Percentiles rank a stretch among this genome's conserved stretches.
phyloP scores from a whole-genome alignment of 768 basidiomycete species.

The Paxillus rubicundulus region DNA sequence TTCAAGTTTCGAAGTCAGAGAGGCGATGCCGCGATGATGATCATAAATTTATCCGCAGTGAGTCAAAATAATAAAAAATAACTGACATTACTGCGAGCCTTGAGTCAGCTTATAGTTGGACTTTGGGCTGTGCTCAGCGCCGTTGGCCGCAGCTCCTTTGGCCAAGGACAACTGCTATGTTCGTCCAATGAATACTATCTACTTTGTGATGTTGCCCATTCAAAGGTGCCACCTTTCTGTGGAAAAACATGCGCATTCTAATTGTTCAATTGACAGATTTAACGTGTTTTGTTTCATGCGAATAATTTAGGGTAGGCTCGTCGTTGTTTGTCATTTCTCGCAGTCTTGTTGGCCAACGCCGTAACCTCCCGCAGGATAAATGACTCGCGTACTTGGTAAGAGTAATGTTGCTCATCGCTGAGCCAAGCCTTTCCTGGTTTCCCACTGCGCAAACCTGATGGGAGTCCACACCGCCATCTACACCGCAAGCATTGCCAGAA shows the following conservation, averaged over 20 bases:
- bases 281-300: not conserved
- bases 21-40: not conserved
- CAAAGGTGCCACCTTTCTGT: no score
- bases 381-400: no score
- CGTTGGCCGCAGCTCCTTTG: not conserved
- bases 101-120: no score
- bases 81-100: not conserved
- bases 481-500: not conserved
- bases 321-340: not conserved
- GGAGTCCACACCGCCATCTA: not conserved
- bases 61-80: constrained; percentile 22
- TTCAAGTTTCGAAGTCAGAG: constrained; percentile 21
- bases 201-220: no score
- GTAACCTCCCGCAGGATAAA: no score
- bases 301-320: not conserved
- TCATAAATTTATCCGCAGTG: constrained; percentile 2
- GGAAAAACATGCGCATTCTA: no score
- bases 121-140: not conserved
- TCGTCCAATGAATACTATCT: no score
- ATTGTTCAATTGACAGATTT: no score
- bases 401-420: no score
- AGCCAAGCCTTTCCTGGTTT: not conserved
- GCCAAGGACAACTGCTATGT: no score
- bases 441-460: not conserved
- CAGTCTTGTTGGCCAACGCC: no score